Evolutionary conservation across 495 filamentous ascomycete genomes (phyloP).

Genomic region (Hamigera avellanea): DNA sequence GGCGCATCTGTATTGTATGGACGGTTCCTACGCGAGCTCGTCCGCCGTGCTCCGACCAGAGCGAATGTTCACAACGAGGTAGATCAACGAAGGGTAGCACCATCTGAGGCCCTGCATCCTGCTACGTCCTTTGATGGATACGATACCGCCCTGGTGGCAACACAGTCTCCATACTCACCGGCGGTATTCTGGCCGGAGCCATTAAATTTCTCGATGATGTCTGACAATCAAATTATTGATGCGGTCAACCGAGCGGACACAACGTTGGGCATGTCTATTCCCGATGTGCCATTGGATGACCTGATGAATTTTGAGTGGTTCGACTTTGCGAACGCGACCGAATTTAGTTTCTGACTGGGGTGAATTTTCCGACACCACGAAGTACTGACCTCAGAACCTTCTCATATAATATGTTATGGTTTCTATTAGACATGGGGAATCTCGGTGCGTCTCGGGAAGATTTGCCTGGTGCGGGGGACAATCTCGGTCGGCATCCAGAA

Average conservation of each 20-base stretch:
- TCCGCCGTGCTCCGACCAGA: constrained; percentile 26
- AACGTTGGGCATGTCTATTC: constrained; percentile 40
- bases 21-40: constrained; percentile 46
- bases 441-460: no score
- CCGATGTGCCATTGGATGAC: constrained; percentile 44
- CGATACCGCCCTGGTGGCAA: constrained; percentile 4
- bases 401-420: no score
- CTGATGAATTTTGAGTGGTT: constrained; percentile 47
- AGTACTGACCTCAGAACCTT: no score
- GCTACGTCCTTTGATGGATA: constrained; percentile 9
- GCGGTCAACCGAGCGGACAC: constrained; percentile 47
- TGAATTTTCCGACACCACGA: neutral
- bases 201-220: constrained; percentile 57
- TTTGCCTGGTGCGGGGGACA: no score
- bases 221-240: constrained; percentile 50
- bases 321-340: constrained; percentile 40
- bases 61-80: constrained; percentile 1
- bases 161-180: constrained; percentile 11
- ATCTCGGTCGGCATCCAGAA: constrained; percentile 23
- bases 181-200: constrained; percentile 37
- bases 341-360: constrained; percentile 19
- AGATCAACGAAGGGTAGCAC: constrained; percentile 1
- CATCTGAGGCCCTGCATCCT: constrained; percentile 8
- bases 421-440: no score
- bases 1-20: constrained; percentile 52